phyloP scores from a whole-genome alignment of 2,329 filamentous ascomycete species.

The Emericellopsis cladophorae region DNA sequence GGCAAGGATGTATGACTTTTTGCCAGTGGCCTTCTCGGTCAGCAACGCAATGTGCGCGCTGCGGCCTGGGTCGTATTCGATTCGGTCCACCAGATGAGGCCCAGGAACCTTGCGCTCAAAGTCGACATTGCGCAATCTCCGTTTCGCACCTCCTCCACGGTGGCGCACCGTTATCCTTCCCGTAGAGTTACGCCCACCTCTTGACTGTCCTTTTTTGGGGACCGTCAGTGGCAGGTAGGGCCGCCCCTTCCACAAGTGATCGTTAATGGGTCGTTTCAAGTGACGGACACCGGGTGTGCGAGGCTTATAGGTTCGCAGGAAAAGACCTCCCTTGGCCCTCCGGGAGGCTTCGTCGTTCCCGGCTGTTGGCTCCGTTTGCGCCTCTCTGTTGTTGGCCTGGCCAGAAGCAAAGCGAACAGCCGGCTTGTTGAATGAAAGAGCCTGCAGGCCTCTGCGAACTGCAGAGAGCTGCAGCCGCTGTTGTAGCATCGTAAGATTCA shows the following conservation, averaged over 20 bases:
- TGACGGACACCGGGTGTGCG: slow-evolving; percentile 87
- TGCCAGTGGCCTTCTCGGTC: slow-evolving; percentile 58
- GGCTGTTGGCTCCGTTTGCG: slow-evolving; percentile 1
- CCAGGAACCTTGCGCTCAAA: slow-evolving; percentile 70
- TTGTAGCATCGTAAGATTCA: slow-evolving; percentile 13
- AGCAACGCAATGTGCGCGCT: slow-evolving; percentile 87
- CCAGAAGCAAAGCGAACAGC: slow-evolving; percentile 17
- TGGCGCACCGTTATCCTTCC: slow-evolving; percentile 83
- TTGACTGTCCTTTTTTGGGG: slow-evolving; percentile 82
- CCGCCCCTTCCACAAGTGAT: slow-evolving; percentile 91
- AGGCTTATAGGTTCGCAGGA: slow-evolving; percentile 80
- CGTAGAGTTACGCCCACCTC: slow-evolving; percentile 83
- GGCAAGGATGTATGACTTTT: slow-evolving; percentile 87
- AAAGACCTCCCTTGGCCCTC: slow-evolving; percentile 2
- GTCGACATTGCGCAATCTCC: slow-evolving; percentile 84
- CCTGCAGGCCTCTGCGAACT: slow-evolving; percentile 14
- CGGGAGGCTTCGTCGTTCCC: slow-evolving; percentile 5
- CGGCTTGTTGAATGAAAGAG: slow-evolving; percentile 13
- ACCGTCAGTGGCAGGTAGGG: slow-evolving; percentile 75
- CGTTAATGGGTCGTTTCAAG: slow-evolving; percentile 83
- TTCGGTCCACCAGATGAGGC: slow-evolving; percentile 78
- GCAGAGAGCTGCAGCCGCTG: slow-evolving; percentile 14
- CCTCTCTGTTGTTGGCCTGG: slow-evolving; percentile 5
- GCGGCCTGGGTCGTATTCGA: slow-evolving; percentile 91
- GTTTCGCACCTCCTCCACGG: slow-evolving; percentile 81